Percentiles rank a stretch among this genome's conserved stretches.
Conservation (phyloP, 306 rosid species). For the Sicyos edulis region DNA sequence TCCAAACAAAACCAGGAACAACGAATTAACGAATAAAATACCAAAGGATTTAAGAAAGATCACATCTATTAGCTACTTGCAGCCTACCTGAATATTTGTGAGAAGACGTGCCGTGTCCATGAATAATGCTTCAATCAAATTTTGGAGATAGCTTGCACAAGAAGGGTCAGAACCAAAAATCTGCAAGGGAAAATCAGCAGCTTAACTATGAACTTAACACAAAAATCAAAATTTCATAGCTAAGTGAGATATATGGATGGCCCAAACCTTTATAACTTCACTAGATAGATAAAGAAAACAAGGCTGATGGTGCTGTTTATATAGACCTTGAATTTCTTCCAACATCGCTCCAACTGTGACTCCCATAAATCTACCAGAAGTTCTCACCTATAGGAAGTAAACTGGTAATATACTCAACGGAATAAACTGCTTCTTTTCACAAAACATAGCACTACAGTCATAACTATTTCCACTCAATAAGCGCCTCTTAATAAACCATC, state of each 20-base stretch:
- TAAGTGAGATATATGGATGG: not conserved
- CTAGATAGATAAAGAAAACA: conserved; percentile 98
- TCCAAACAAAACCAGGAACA: conserved; percentile 28
- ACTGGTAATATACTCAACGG: conserved; percentile 14
- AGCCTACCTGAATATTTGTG: conserved; percentile 73
- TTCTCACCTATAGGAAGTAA: conserved; percentile 71
- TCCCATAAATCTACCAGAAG: conserved; percentile 96
- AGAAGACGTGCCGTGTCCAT: conserved; percentile 75
- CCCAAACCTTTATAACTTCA: conserved; percentile 91
- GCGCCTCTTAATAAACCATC: not conserved
- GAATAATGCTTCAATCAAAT: conserved; percentile 84
- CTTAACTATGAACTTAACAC: conserved; percentile 22
- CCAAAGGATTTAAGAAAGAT: conserved; percentile 23
- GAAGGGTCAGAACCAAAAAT: conserved; percentile 96
- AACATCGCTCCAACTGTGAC: conserved; percentile 93
- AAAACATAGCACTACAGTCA: not conserved
- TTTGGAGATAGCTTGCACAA: conserved; percentile 86
- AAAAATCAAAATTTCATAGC: not conserved
- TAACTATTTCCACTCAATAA: not conserved
- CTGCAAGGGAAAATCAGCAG: conserved; percentile 47
- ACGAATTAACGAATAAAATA: conserved; percentile 16
- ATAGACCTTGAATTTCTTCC: conserved; percentile 90
- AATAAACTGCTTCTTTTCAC: not conserved
- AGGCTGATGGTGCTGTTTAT: conserved; percentile 88
- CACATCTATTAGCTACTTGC: not conserved